Percentiles rank a stretch among this genome's conserved stretches.
Conservation (phyloP, 2,329 filamentous ascomycete genomes). For the Hymenoscyphus infarciens region DNA sequence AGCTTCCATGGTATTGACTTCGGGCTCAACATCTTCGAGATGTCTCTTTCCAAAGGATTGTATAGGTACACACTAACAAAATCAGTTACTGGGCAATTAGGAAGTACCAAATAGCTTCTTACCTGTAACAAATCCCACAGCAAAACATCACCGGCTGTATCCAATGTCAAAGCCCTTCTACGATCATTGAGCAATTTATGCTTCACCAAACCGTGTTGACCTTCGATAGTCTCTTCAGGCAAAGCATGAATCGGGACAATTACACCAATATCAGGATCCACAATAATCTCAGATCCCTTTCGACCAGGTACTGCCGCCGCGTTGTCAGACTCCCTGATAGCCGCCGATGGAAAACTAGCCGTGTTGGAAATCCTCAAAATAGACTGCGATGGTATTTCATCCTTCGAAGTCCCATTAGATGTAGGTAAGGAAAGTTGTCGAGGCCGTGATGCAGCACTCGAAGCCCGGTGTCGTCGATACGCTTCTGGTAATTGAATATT, state of each 20-base stretch:
- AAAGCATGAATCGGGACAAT: conserved; percentile 63
- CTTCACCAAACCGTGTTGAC: conserved; percentile 92
- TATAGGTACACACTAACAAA: conserved; percentile 72
- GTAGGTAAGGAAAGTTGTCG: conserved; percentile 38
- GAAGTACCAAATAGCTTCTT: conserved; percentile 32
- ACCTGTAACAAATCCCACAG: conserved; percentile 92
- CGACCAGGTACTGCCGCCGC: conserved; percentile 46
- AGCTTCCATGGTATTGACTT: conserved; percentile 82
- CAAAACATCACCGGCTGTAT: conserved; percentile 91
- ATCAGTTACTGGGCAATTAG: conserved; percentile 21
- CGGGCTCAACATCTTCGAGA: conserved; percentile 83
- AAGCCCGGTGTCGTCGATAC: conserved; percentile 48
- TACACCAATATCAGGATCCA: conserved; percentile 45
- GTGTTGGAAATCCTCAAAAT: conserved; percentile 82
- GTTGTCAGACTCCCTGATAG: conserved; percentile 51
- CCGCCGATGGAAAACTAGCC: conserved; percentile 64
- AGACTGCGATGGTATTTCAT: conserved; percentile 72
- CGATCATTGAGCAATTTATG: conserved; percentile 89
- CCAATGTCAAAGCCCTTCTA: conserved; percentile 81
- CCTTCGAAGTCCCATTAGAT: conserved; percentile 42
- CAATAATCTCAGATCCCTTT: conserved; percentile 56
- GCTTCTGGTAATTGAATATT: conserved; percentile 63
- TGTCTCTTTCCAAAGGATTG: conserved; percentile 92
- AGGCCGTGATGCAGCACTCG: conserved; percentile 41
- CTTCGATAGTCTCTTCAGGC: conserved; percentile 82